Conservation (phyloP, 2,329 filamentous ascomycete species). For the Aspergillus sp. region DNA sequence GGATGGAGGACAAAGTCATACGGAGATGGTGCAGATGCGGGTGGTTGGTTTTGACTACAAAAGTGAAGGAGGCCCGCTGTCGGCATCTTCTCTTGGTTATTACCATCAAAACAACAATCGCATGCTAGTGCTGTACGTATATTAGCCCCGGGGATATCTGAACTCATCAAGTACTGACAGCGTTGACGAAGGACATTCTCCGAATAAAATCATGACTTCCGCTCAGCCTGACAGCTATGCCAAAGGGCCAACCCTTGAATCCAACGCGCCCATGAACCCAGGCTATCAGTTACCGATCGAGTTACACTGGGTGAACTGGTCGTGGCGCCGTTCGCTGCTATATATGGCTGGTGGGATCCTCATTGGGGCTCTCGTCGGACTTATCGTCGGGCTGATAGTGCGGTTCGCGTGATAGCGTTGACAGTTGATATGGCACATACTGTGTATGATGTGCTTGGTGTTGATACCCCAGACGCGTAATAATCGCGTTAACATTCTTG, state of each 20-base stretch:
- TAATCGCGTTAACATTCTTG: too few species aligned
- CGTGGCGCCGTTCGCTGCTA: not conserved
- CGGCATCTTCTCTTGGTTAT: too few species aligned
- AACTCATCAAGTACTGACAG: too few species aligned
- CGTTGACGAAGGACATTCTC: too few species aligned
- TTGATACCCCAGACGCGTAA: not conserved
- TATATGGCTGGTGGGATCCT: not conserved
- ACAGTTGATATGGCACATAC: not conserved
- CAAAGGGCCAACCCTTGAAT: not conserved
- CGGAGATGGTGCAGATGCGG: too few species aligned
- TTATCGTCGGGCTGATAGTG: not conserved
- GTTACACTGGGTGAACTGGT: not conserved
- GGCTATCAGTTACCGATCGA: not conserved
- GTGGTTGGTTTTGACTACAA: too few species aligned
- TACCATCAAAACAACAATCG: too few species aligned
- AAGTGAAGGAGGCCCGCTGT: too few species aligned
- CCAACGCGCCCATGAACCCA: not conserved
- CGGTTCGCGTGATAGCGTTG: not conserved
- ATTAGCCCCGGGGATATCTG: too few species aligned
- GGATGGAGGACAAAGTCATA: too few species aligned
- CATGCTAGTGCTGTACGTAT: too few species aligned
- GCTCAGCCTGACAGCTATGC: not conserved
- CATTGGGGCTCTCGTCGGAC: not conserved
- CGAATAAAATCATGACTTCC: not conserved
- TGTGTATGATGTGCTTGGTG: not conserved